These are phyloP conservation scores for Phytophthora ohioensis DNA, from an alignment of 352 stramenopile genomes.

Conservation along the genomic window DNA sequence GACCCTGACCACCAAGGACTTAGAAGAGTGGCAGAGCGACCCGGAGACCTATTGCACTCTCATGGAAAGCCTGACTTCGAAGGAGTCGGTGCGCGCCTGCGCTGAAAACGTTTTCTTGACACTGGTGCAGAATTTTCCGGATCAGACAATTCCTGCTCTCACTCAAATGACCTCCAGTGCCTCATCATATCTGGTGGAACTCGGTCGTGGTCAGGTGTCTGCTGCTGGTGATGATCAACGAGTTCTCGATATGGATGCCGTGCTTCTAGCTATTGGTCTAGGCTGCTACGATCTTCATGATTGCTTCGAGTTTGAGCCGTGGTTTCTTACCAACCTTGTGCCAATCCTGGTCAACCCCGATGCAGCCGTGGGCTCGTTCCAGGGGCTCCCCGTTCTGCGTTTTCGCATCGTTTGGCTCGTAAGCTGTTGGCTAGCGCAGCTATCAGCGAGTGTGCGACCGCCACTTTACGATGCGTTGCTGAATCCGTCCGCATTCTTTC, in stretches of 20 bases:
- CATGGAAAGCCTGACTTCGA: slow-evolving; percentile 78
- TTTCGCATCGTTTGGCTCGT: slow-evolving; percentile 89
- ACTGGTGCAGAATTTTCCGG: slow-evolving; percentile 76
- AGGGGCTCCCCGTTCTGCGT: slow-evolving; percentile 69
- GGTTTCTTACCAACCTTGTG: slow-evolving; percentile 80
- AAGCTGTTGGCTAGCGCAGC: slow-evolving; percentile 87
- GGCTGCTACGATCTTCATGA: slow-evolving; percentile 90
- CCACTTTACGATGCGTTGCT: slow-evolving; percentile 84
- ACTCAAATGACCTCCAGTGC: slow-evolving; percentile 71
- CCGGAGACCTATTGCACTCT: slow-evolving; percentile 73
- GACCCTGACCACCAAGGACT: slow-evolving; percentile 58
- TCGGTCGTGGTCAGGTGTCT: slow-evolving; percentile 23
- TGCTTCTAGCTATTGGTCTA: slow-evolving; percentile 83
- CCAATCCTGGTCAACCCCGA: slow-evolving; percentile 62
- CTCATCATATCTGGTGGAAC: slow-evolving; percentile 58
- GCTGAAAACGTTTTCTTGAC: slow-evolving; percentile 89
- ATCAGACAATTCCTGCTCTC: slow-evolving; percentile 73
- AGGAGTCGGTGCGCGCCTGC: slow-evolving; percentile 81
- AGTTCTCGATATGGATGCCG: slow-evolving; percentile 75
- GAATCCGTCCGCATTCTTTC: slow-evolving; percentile 47
- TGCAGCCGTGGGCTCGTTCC: slow-evolving; percentile 44
- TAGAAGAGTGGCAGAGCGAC: slow-evolving; percentile 77
- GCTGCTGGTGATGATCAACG: slow-evolving; percentile 35
- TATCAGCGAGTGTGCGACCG: slow-evolving; percentile 70
- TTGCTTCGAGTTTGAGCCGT: slow-evolving; percentile 89